Evolutionary conservation across 768 basidiomycete species (phyloP).

Genomic region (Pleurotus eryngii): DNA sequence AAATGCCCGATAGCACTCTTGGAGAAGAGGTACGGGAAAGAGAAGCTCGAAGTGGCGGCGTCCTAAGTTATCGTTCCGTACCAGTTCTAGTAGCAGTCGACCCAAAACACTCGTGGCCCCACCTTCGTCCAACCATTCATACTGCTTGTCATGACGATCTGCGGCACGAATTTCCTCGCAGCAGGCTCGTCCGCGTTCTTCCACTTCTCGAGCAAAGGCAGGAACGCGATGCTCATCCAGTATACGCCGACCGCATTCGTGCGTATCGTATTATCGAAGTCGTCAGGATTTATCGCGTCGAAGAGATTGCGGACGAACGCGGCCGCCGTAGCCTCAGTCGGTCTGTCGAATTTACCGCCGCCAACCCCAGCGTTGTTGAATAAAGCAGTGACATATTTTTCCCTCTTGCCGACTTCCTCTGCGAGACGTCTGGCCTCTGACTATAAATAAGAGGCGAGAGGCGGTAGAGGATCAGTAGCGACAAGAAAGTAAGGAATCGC

Average conservation of each 20-base stretch:
- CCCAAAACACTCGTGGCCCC: neutral
- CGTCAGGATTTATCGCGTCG: constrained; percentile 31
- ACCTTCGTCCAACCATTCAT: constrained; percentile 55
- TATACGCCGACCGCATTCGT: constrained; percentile 46
- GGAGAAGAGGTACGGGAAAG: constrained; percentile 45
- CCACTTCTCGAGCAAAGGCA: constrained; percentile 49
- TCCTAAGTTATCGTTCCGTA: constrained; percentile 23
- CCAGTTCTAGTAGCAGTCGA: too few species aligned
- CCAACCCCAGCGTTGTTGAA: constrained; percentile 48
- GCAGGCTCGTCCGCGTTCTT: constrained; percentile 26
- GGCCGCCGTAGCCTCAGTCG: constrained; percentile 27
- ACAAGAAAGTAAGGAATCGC: too few species aligned
- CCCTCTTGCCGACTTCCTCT: constrained; percentile 31
- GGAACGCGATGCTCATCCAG: constrained; percentile 56
- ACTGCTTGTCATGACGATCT: constrained; percentile 47
- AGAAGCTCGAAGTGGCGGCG: constrained; percentile 33
- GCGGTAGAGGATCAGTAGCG: too few species aligned
- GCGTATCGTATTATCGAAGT: constrained; percentile 31
- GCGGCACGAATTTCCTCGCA: constrained; percentile 37
- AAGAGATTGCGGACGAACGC: constrained; percentile 37
- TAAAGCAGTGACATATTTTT: constrained; percentile 39
- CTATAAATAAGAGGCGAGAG: constrained; percentile 18
- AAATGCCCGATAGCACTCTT: constrained; percentile 48
- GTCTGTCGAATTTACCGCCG: constrained; percentile 23
- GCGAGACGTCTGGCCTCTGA: constrained; percentile 41